Percentiles rank a stretch among this genome's conserved stretches.
Conservation (phyloP, 176 grass and related monocot genomes). For the Avena eriantha region DNA sequence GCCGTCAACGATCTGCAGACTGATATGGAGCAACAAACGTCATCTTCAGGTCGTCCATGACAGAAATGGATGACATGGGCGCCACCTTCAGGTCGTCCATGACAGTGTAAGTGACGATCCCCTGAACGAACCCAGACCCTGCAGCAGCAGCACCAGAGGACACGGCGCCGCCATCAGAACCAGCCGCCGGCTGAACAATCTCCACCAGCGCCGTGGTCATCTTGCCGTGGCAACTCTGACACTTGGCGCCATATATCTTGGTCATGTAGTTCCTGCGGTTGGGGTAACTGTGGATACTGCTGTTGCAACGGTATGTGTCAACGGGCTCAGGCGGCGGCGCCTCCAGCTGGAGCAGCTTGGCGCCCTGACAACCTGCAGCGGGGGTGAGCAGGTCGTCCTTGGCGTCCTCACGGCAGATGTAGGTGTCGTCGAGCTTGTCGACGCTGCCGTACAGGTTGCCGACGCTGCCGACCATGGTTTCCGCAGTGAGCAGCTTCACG, state of each 20-base stretch:
- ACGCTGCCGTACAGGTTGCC: too few species aligned
- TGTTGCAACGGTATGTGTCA: neutral
- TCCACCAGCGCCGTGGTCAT: neutral
- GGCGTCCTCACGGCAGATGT: neutral
- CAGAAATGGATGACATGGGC: slow-evolving; percentile 53
- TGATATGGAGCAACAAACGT: too few species aligned
- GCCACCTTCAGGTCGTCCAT: slow-evolving; percentile 58
- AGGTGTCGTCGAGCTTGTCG: slow-evolving; percentile 33
- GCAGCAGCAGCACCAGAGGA: too few species aligned
- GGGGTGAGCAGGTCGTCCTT: slow-evolving; percentile 1
- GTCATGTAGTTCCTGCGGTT: neutral
- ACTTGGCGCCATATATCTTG: neutral
- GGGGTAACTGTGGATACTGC: fast-evolving
- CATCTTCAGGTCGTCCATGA: too few species aligned
- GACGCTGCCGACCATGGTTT: slow-evolving; percentile 43
- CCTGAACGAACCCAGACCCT: neutral
- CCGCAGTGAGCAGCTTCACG: slow-evolving; percentile 13
- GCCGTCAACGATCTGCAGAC: too few species aligned
- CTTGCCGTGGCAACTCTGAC: neutral
- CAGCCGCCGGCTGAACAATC: neutral
- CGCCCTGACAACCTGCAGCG: neutral
- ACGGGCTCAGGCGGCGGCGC: neutral
- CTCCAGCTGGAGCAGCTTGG: neutral
- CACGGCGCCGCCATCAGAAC: neutral
- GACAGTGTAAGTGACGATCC: slow-evolving; percentile 26